Conservation (phyloP, 805 yeast species). For the Komagataella populi region DNA sequence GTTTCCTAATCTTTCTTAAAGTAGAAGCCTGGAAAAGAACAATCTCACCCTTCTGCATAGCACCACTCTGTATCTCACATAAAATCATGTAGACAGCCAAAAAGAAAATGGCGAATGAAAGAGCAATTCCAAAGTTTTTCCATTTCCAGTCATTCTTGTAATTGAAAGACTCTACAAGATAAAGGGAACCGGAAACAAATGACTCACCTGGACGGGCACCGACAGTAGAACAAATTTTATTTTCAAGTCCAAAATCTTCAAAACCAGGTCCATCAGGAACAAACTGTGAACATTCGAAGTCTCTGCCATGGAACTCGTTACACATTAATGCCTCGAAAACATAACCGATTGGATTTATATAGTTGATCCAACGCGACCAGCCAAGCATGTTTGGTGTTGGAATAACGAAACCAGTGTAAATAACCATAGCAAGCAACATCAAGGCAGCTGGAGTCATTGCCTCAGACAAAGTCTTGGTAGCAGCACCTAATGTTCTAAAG, state of each 20-base stretch:
- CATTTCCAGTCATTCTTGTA: conserved; percentile 50
- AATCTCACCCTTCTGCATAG: conserved; percentile 62
- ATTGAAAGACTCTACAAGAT: conserved; percentile 31
- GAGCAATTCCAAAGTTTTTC: conserved; percentile 67
- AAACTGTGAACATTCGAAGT: conserved; percentile 29
- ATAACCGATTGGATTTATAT: conserved; percentile 43
- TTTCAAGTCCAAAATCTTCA: conserved; percentile 6
- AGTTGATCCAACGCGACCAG: conserved; percentile 57
- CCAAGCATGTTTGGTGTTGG: conserved; percentile 45
- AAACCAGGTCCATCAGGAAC: conserved; percentile 32
- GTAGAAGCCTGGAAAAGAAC: conserved; percentile 41
- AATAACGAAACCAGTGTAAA: conserved; percentile 45
- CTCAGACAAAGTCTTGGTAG: conserved; percentile 29
- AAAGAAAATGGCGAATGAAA: conserved; percentile 44
- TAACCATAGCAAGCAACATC: conserved; percentile 30
- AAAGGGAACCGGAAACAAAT: conserved; percentile 45
- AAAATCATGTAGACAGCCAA: conserved; percentile 35
- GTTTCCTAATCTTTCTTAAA: conserved; percentile 31
- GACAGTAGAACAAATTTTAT: conserved; percentile 22
- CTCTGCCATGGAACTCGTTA: conserved; percentile 37
- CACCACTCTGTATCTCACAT: conserved; percentile 46
- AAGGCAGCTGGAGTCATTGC: conserved; percentile 49
- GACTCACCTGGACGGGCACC: conserved; percentile 45
- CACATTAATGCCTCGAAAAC: conserved; percentile 44
- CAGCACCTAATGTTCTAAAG: conserved; percentile 40